Conservation (phyloP, 208 protist genomes). For the Wallacemonas sp. region DNA sequence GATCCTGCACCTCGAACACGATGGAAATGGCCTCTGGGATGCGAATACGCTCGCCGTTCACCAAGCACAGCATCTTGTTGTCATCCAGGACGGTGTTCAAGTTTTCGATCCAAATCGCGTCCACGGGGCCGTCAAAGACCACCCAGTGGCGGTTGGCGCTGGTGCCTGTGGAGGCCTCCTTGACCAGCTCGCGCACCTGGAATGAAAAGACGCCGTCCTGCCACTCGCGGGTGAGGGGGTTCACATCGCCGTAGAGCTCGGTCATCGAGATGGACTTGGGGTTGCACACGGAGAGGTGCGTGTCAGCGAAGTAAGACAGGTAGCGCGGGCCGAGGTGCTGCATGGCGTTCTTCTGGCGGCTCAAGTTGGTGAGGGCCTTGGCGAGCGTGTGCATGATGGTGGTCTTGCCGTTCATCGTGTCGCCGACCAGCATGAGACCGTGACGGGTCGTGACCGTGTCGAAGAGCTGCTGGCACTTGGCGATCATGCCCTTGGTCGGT, state of each 20-base stretch:
- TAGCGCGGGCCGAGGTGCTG: constrained; percentile 46
- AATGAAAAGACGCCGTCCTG: constrained; percentile 94
- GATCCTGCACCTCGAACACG: constrained; percentile 98
- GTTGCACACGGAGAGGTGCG: constrained; percentile 78
- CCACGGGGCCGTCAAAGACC: constrained; percentile 98
- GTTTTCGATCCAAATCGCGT: constrained; percentile 99
- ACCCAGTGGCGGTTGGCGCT: constrained; percentile 90
- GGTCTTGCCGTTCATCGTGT: constrained; percentile 95
- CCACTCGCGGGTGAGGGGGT: constrained; percentile 95
- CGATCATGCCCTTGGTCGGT: constrained; percentile 71
- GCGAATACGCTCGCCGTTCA: constrained; percentile 96
- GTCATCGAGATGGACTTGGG: constrained; percentile 96
- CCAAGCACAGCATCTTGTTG: constrained; percentile 97
- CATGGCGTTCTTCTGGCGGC: constrained; percentile 23
- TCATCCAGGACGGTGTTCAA: constrained; percentile 99
- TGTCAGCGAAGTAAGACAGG: constrained; percentile 70
- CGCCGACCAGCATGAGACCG: constrained; percentile 95
- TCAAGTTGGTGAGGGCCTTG: constrained; percentile 59
- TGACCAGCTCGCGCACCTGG: constrained; percentile 84
- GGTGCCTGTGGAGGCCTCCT: constrained; percentile 36
- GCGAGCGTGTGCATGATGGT: constrained; percentile 77
- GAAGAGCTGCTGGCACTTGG: constrained; percentile 92
- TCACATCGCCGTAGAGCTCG: constrained; percentile 96
- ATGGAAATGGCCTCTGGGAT: constrained; percentile 90
- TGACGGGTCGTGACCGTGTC: constrained; percentile 91